These are phyloP conservation scores for Exophiala phaeomuriformis DNA, from an alignment of 2,329 filamentous ascomycete species.

Conservation along the genomic window DNA sequence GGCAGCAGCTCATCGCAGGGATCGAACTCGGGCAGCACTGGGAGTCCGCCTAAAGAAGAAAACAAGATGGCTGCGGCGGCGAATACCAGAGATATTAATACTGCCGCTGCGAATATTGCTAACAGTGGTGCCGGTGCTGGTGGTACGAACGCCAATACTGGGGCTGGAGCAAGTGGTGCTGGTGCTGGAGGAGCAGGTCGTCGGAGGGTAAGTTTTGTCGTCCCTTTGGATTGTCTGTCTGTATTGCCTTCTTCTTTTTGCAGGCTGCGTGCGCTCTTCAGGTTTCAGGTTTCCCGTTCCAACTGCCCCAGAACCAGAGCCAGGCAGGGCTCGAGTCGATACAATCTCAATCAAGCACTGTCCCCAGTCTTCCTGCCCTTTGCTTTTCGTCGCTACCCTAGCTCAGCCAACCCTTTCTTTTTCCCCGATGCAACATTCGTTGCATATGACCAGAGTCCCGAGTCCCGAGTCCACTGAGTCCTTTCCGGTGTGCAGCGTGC, in stretches of 20 bases:
- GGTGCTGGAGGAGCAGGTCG: conserved; percentile 18
- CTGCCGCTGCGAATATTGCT: background rate
- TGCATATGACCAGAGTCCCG: too few species aligned
- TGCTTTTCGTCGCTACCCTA: too few species aligned
- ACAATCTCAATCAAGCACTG: background rate
- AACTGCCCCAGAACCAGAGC: background rate
- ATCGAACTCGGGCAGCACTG: conserved; percentile 4
- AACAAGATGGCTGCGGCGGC: conserved; percentile 2
- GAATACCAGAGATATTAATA: background rate
- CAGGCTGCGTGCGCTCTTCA: background rate
- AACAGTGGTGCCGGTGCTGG: background rate
- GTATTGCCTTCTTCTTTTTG: background rate
- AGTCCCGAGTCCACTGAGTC: too few species aligned
- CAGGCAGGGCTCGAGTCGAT: background rate
- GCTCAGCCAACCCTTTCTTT: too few species aligned
- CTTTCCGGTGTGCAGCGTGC: too few species aligned
- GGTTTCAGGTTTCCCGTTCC: background rate
- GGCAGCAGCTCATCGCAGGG: conserved; percentile 21
- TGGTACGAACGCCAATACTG: background rate
- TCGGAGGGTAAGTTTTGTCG: conserved; percentile 21
- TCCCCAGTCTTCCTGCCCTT: background rate
- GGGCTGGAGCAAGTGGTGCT: background rate
- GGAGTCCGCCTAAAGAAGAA: conserved; percentile 13
- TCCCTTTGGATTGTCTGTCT: background rate
- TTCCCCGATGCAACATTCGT: too few species aligned